Percentiles rank a stretch among this genome's conserved stretches.
Evolutionary conservation across 768 basidiomycete species (phyloP).

Genomic region (Psilocybe sp.): DNA sequence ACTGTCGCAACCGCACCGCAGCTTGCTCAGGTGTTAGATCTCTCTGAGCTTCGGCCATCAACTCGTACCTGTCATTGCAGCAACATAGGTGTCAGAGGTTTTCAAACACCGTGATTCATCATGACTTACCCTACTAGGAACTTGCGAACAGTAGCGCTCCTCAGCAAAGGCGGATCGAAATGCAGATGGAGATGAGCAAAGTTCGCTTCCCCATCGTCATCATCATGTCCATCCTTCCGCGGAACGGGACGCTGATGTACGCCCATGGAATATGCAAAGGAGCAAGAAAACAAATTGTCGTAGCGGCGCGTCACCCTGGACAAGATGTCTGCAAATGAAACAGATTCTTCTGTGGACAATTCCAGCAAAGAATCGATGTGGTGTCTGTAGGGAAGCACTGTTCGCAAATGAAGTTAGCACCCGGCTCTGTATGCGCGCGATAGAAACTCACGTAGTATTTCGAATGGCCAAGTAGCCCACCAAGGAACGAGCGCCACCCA

Average conservation of each 20-base stretch:
- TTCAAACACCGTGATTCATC: neutral
- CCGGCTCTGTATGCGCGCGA: neutral
- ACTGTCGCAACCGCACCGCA: constrained; percentile 56
- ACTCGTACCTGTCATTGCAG: constrained; percentile 60
- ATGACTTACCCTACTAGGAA: constrained; percentile 80
- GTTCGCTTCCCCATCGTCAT: constrained; percentile 44
- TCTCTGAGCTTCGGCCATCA: constrained; percentile 88
- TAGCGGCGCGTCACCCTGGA: constrained; percentile 63
- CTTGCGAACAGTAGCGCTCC: constrained; percentile 81
- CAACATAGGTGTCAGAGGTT: constrained; percentile 1
- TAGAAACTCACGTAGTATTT: constrained; percentile 59
- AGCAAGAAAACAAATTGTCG: constrained; percentile 79
- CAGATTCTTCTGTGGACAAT: constrained; percentile 58
- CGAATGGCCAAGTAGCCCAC: constrained; percentile 97
- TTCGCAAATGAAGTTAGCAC: neutral
- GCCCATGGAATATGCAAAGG: constrained; percentile 95
- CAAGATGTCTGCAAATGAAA: constrained; percentile 65
- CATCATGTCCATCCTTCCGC: constrained; percentile 19
- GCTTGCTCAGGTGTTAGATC: constrained; percentile 91
- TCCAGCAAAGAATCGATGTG: constrained; percentile 73
- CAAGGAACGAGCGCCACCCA: constrained; percentile 89
- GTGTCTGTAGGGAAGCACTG: constrained; percentile 74
- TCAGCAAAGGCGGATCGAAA: constrained; percentile 80
- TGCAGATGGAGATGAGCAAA: constrained; percentile 84
- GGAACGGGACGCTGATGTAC: constrained; percentile 82